Evolutionary conservation across 2,329 filamentous ascomycete species (phyloP).

Genomic region (Aureobasidium sp.): DNA sequence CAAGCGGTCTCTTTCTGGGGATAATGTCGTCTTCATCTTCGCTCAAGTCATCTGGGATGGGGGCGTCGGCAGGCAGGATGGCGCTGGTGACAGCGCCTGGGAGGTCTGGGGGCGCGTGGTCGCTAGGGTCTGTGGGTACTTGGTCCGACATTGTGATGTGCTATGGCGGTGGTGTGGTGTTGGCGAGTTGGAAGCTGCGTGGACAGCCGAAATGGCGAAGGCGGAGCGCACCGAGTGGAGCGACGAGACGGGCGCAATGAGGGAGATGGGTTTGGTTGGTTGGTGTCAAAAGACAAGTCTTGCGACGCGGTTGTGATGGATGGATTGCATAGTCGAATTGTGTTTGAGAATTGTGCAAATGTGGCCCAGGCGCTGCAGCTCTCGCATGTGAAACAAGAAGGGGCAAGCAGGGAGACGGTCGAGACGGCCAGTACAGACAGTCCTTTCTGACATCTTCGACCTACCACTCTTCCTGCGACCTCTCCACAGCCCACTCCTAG

Average conservation of each 20-base stretch:
- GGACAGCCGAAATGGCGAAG: neutral
- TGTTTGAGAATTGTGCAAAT: constrained; percentile 2
- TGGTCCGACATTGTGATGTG: constrained; percentile 2
- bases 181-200: neutral
- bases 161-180: neutral
- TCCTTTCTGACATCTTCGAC: neutral
- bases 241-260: neutral
- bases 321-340: neutral
- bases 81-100: constrained; percentile 25
- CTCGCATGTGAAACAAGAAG: constrained; percentile 14
- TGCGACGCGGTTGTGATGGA: neutral
- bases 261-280: neutral
- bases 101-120: constrained; percentile 1
- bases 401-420: neutral
- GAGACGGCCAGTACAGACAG: neutral
- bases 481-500: neutral
- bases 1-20: constrained; percentile 19
- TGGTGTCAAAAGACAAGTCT: neutral
- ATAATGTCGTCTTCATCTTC: constrained; percentile 23
- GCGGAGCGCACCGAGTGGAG: neutral
- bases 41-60: constrained; percentile 18
- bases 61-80: constrained; percentile 24
- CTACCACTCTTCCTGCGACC: neutral
- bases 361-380: constrained; percentile 1
- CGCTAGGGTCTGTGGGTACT: neutral